Percentiles rank a stretch among this genome's conserved stretches.
phyloP scores from a whole-genome alignment of 129 eudicot species.

The Logfia minima region DNA sequence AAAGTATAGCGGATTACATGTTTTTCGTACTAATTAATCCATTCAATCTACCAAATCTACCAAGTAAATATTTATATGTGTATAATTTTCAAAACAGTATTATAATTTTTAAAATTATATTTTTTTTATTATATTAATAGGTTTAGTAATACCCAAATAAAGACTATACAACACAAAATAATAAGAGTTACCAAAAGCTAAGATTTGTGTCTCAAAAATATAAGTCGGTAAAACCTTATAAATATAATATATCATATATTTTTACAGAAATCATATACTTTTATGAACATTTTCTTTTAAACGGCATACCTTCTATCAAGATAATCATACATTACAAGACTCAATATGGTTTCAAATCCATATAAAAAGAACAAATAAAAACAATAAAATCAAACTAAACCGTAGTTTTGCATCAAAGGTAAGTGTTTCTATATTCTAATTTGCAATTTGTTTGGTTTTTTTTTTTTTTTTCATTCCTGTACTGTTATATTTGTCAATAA shows the following conservation, averaged over 20 bases:
- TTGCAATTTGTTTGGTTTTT: not conserved
- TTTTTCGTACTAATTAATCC: too few species aligned
- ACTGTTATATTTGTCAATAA: conserved; percentile 13
- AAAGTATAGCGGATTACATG: too few species aligned
- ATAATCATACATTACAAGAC: not conserved
- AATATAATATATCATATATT: not conserved
- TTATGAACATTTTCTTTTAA: not conserved
- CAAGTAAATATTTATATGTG: too few species aligned
- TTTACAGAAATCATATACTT: not conserved
- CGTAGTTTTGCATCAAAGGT: not conserved
- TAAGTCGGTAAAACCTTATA: not conserved
- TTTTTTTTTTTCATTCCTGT: not conserved
- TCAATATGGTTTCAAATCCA: not conserved
- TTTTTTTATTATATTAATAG: too few species aligned
- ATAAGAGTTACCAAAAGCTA: not conserved
- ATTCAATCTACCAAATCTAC: too few species aligned
- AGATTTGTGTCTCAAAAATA: not conserved
- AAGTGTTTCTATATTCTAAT: conserved; percentile 4
- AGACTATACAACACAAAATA: too few species aligned
- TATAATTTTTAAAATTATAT: too few species aligned
- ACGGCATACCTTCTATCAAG: conserved; percentile 8
- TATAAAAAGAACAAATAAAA: not conserved
- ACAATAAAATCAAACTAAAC: conserved; percentile 13
- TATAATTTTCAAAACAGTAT: too few species aligned
- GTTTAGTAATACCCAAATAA: too few species aligned